Evolutionary conservation across 1,139 yeast species (phyloP).

Genomic region (Spencermartinsiella ligniputridi): DNA sequence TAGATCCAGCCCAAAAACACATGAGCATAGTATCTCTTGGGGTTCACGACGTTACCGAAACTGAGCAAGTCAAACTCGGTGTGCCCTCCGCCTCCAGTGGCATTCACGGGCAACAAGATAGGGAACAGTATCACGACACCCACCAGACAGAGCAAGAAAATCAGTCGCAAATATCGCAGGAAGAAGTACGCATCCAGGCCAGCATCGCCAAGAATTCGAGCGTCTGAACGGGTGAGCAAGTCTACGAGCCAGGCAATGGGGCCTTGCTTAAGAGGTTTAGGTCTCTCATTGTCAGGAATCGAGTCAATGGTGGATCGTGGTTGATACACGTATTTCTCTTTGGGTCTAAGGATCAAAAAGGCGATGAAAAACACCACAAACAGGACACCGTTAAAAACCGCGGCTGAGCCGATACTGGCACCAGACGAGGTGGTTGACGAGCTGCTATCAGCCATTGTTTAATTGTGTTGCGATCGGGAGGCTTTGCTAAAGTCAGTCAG

Average conservation of each 20-base stretch:
- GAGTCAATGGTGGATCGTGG: conserved; percentile 64
- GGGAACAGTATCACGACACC: conserved; percentile 72
- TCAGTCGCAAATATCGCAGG: conserved; percentile 66
- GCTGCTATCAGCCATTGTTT: not conserved
- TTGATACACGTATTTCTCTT: conserved; percentile 69
- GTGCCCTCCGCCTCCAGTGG: conserved; percentile 63
- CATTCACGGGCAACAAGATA: conserved; percentile 79
- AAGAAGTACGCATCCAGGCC: conserved; percentile 90
- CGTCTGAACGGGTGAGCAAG: conserved; percentile 48
- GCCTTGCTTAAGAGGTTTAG: conserved; percentile 34
- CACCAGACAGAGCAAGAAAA: conserved; percentile 51
- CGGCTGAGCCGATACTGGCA: conserved; percentile 45
- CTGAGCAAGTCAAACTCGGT: conserved; percentile 66
- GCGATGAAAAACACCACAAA: conserved; percentile 51
- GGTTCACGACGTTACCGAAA: conserved; percentile 65
- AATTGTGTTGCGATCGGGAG: too few relatives aligned
- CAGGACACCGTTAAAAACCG: conserved; percentile 53
- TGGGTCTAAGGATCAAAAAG: conserved; percentile 64
- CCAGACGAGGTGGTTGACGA: conserved; percentile 24
- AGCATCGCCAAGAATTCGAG: conserved; percentile 68
- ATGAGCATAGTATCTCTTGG: conserved; percentile 77
- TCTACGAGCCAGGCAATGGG: conserved; percentile 34
- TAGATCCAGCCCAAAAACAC: conserved; percentile 76
- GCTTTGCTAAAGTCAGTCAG: too few relatives aligned
- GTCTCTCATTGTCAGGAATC: conserved; percentile 38